Base-by-base conservation (phyloP, 352 stramenopile genomes). In the Phytophthora syringae region DNA sequence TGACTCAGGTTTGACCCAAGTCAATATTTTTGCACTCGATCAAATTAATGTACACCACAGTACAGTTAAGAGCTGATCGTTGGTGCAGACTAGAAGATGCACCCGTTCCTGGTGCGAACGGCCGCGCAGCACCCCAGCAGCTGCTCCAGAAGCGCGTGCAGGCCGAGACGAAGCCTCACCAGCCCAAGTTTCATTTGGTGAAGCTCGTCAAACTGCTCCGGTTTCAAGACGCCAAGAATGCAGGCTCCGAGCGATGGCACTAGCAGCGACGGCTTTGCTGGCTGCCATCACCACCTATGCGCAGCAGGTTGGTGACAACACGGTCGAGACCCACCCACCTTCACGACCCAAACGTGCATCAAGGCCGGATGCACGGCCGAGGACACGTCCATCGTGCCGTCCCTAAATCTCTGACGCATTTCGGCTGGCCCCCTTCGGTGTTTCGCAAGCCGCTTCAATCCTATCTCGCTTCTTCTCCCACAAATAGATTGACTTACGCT, bases 251-350 rank as follows among this genome's bases (percentile, higher is more conserved):
- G 42, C 37, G 53, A 42, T 61, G 53, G 42, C 53, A 6, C 22
- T 70, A 5, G 28, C 53, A n/a, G 28, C 37, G 15, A 59, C 36
- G 16, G 45, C 53, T 0, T 45, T 27, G 20, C 40, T 64, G n/a
- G 20, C 45, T 13, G 28, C 36, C 5, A 60, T 58, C 15, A 10
- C 10, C 27, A 21, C 44, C 18, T 18, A 52, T 7, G 66, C 77
- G 6, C 77, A 86, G 40, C 72, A 79, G 37, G 37, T 67, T 34
- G 77, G 77, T 39, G 56, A 42, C 12, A 78, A 43, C 52, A 50
- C 53, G 20, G 63, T 65, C 1, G 78, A 86, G 48, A 57, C 70
- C 0, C 78, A 87, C 63, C 78, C 78, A 45, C 73, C 30, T 54
- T 84, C 13, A 55, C 24, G 4, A 18, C 25, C 7, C 37, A 45